Evolutionary conservation across 2,329 filamentous ascomycete genomes (phyloP).

Genomic region (Cercospora zeina): DNA sequence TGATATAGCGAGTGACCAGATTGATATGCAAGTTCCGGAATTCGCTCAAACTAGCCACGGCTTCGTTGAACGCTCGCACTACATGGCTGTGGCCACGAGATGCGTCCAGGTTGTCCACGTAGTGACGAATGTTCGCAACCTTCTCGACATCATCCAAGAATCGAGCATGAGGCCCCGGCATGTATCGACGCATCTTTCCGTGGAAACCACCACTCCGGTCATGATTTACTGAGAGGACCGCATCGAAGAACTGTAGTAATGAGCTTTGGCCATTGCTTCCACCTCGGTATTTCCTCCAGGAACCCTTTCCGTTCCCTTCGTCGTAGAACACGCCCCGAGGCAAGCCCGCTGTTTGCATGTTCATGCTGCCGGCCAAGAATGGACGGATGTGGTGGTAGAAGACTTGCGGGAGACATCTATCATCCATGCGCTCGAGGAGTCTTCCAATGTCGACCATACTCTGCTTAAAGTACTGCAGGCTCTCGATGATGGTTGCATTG

Average conservation of each 20-base stretch:
- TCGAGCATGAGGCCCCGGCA: constrained; percentile 55
- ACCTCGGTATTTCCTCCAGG: constrained; percentile 55
- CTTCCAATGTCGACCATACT: constrained; percentile 46
- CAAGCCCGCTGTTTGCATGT: constrained; percentile 54
- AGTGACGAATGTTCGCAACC: constrained; percentile 50
- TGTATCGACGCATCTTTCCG: constrained; percentile 55
- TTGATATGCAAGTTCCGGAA: constrained; percentile 57
- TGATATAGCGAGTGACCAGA: constrained; percentile 56
- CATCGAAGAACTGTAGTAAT: constrained; percentile 56
- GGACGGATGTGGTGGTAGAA: constrained; percentile 58
- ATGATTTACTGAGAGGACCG: constrained; percentile 54
- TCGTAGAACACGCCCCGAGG: constrained; percentile 57
- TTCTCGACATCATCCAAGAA: constrained; percentile 52
- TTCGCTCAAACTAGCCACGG: constrained; percentile 47
- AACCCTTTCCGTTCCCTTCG: constrained; percentile 49
- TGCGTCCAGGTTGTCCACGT: constrained; percentile 42
- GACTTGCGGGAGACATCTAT: constrained; percentile 50
- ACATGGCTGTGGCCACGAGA: constrained; percentile 38
- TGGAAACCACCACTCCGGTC: constrained; percentile 30
- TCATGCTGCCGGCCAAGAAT: constrained; percentile 55
- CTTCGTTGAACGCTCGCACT: constrained; percentile 49
- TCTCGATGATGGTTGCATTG: constrained; percentile 41
- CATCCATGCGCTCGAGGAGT: constrained; percentile 54
- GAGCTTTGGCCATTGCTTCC: constrained; percentile 59
- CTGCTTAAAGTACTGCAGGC: constrained; percentile 45